Evolutionary conservation across 208 protist genomes (phyloP), one percentile per base, ranked within the genome.

Genomic region (Angomonas desouzai): DNA sequence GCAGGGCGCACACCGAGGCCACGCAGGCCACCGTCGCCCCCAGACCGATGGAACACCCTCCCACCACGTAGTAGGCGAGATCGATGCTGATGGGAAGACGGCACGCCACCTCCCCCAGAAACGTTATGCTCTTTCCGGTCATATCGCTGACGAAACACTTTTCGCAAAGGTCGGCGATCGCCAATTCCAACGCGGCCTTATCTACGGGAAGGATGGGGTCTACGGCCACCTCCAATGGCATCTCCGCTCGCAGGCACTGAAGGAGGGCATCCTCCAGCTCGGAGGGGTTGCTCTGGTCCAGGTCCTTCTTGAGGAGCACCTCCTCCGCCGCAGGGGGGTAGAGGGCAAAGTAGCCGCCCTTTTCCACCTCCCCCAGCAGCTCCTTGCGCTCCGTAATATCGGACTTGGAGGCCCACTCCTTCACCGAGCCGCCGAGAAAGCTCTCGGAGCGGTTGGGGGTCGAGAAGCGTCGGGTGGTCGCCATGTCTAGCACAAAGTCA

Each of bases 401-500:
- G 36, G 62, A 53, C 70, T 77, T 73, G 38, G 78, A 78, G 25
- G 74, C 79, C 87, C 90, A 96, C 71, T 90, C 90, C 9, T 81
- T 85, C 33, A 67, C 67, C 40, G 65, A 78, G 23, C 71, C 73
- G 1, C 72, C 72, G 48, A 96, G 82, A 61, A 93, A 92, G 62
- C 77, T 78, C 66, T 93, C 90, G 9, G 81, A 89, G 40, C 85
- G 84, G 62, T 72, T 78, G 29, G 74, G 80, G 22, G 67, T 48
- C 16, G 76, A 67, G 47, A 80, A 27, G 10, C 79, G 80, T 6
- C 77, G 70, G 18, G 85, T 85, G 2, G 85, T 93, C 32, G 84
- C 90, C 53, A 91, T 71, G 63, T 96, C 90, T 10, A 96, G 47
- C 58, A 91, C 85, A 66, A 92, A 81, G 49, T 83, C 78, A 20